Evolutionary conservation across 139 green algal species (phyloP), one percentile per base, ranked within the genome.

Genomic region (Medakamo hakoo): DNA sequence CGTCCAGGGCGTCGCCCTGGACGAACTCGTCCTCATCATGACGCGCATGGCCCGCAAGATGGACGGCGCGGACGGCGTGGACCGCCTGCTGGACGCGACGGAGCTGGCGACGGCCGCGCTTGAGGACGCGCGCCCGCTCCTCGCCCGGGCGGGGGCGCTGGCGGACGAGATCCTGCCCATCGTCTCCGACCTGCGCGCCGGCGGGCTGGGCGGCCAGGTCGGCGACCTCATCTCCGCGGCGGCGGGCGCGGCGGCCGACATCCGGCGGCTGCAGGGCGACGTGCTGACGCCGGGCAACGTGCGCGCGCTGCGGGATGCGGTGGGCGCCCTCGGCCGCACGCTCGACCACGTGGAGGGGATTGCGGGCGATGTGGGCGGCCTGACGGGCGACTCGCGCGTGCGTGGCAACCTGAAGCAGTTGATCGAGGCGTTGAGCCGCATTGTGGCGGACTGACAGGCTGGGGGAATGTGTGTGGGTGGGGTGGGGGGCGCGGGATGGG

Each of bases 1-100:
- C 0, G 69, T 1, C 27, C 3, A 71, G 72, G 84, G 84, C 23
- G 92, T 98, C 23, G 88, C 88, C 1, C 72, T 99, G 62, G 93
- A 99, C 66, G 93, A 99, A 71, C 77, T 99, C 52, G 89, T 99
- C 22, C 94, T 91, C 71, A 86, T 98, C 56, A 84, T 70, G 65
- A 82, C 74, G 49, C 92, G 89, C 55, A 77, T 98, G 21, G 90
- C 89, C 2, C 68, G 85, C 29, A 77, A 96, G 68, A 88, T 95
- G 71, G 92, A 98, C 60, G 58, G 78, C 0, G 40, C 62, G 60
- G 68, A 92, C 23, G 85, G 88, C 5, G 64, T 81, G 49, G 74
- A 79, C 58, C 57, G 57, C 19, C 40, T 96, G 64, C 94, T 97
- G 77, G 80, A 82, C 1, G 80, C 92, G 0, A 83, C 90, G 9